Conservation (phyloP, 306 rosid species). For the Acacia acuminata region DNA sequence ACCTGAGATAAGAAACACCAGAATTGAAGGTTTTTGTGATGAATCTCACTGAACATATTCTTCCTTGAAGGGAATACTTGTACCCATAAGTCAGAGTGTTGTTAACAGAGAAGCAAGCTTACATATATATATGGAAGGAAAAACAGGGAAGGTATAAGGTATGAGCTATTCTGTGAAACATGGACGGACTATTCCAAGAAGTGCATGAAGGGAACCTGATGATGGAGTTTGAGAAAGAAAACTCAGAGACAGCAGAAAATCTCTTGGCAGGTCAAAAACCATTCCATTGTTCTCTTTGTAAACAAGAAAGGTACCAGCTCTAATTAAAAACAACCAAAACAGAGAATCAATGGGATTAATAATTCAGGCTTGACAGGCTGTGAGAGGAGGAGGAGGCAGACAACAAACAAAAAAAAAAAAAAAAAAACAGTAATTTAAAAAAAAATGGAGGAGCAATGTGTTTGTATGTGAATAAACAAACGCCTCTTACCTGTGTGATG, state of each 20-base stretch:
- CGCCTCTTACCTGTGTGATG: constrained; percentile 30
- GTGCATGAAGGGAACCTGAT: constrained; percentile 15
- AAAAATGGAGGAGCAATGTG: constrained; percentile 46
- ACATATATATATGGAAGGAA: neutral
- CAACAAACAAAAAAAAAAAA: neutral
- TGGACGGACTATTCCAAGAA: constrained; percentile 65
- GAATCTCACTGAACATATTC: constrained; percentile 61
- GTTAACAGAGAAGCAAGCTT: constrained; percentile 21
- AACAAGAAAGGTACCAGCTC: constrained; percentile 47
- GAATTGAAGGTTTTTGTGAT: constrained; percentile 42
- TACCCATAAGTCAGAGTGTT: constrained; percentile 35
- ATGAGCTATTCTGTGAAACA: constrained; percentile 16
- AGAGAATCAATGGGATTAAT: constrained; percentile 54
- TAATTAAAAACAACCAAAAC: constrained; percentile 17
- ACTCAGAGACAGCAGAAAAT: constrained; percentile 62
- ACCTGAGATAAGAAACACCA: constrained; percentile 48
- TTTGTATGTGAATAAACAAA: constrained; percentile 55
- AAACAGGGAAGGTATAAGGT: neutral
- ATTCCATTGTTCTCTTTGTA: constrained; percentile 40
- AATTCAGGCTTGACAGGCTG: constrained; percentile 96
- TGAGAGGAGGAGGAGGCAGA: constrained; percentile 54
- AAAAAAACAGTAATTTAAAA: neutral
- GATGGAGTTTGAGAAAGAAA: constrained; percentile 37
- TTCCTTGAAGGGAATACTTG: constrained; percentile 47
- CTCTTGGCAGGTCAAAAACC: constrained; percentile 48